phyloP scores from a whole-genome alignment of 2,329 filamentous ascomycete genomes.

The Aschersonia sp. region DNA sequence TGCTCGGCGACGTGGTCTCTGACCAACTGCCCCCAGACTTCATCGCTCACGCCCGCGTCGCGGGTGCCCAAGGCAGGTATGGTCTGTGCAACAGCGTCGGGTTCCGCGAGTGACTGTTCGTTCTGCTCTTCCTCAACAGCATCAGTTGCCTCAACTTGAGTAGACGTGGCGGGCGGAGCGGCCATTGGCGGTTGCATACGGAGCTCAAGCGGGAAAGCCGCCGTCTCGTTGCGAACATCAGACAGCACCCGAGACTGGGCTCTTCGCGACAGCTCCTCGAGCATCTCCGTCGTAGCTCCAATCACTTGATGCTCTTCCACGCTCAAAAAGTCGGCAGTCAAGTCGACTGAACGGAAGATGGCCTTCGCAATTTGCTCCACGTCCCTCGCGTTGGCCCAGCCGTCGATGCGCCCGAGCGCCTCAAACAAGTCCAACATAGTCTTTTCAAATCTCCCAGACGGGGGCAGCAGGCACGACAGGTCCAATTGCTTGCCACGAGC shows the following conservation, averaged over 20 bases:
- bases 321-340: constrained; percentile 1
- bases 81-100: not conserved
- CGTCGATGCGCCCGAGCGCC: constrained; percentile 23
- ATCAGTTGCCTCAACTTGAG: not conserved
- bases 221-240: not conserved
- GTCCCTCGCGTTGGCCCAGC: constrained; percentile 52
- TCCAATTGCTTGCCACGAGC: constrained; percentile 9
- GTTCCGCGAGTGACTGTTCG: not conserved
- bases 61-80: constrained; percentile 14
- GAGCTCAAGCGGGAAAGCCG: not conserved
- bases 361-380: constrained; percentile 36
- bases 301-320: constrained; percentile 9
- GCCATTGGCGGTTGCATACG: not conserved
- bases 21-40: constrained; percentile 45
- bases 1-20: constrained; percentile 26
- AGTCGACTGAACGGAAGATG: constrained; percentile 26
- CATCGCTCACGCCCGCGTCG: constrained; percentile 45
- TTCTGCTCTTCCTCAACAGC: constrained; percentile 3
- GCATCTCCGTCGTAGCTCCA: constrained; percentile 10
- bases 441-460: constrained; percentile 1
- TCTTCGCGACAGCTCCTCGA: not conserved
- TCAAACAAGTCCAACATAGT: constrained; percentile 18
- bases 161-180: too few relatives aligned
- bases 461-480: constrained; percentile 11
- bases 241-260: not conserved